Evolutionary conservation across 2,329 filamentous ascomycete species (phyloP), one percentile per base, ranked within the genome.

Genomic region (Aspergillus oerlinghausenensis): DNA sequence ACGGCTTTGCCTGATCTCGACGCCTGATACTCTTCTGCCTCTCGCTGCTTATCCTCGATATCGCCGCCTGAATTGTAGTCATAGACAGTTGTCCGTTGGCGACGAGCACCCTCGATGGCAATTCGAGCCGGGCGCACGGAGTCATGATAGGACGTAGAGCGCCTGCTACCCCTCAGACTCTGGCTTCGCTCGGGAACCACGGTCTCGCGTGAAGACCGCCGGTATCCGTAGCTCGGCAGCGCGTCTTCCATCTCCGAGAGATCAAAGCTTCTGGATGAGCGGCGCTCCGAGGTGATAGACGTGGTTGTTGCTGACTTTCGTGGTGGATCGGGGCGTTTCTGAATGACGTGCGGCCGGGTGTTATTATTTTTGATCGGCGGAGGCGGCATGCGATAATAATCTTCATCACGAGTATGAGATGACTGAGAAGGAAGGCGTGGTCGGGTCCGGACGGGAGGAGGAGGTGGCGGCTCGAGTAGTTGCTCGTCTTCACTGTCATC

Each of bases 331-430:
- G 71, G 70, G 21, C 67, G 70, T 50, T 66, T 71, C 56, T 74
- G 72, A 55, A 75, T 73, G 29, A 76, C 70, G 28, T 73, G 69
- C 7, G 66, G 66, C 32, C 62, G 54, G 29, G 64, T 57, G 51
- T 64, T 70, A 35, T 60, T 53, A 38, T 60, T 53, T 54, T 68
- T 73, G 21, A 64, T 54, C 4, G 70, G 68, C n/a, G 75, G 75
- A 5, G 73, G 76, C 48, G 74, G 75, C 73, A 77, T 77, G 52
- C 65, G 71, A 57, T 76, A 74, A 52, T 67, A 76, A 49, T 77
- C 76, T 55, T 78, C 75, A 47, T 74, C 73, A 17, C 64, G 67
- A 10, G 70, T 67, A 50, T 65, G 67, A 11, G 56, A 55, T 32
- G 61, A 62, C 49, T 65, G 67, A 55, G 67, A 63, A n/a, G 70